These are phyloP conservation scores for Coccomyxa sp. DNA, from an alignment of 139 green algal species.

Conservation along the genomic window DNA sequence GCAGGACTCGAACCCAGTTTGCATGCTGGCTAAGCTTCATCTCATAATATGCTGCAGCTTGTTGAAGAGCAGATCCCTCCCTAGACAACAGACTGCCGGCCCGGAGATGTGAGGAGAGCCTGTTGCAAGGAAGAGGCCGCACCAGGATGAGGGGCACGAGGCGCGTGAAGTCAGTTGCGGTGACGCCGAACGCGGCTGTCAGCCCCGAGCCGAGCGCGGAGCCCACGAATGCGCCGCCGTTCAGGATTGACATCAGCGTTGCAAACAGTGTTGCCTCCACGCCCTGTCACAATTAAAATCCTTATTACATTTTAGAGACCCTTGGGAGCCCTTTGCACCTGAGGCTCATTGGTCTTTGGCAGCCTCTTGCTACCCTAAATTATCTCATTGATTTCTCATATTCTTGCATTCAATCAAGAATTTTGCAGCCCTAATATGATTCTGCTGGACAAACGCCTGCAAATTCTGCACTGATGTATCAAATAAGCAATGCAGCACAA, in stretches of 20 bases:
- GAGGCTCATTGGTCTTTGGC: too few relatives aligned
- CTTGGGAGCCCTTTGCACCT: too few relatives aligned
- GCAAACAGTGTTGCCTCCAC: conserved; percentile 98
- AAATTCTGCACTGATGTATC: too few relatives aligned
- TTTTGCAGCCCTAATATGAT: too few relatives aligned
- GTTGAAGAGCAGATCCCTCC: background rate
- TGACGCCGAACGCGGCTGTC: conserved; percentile 69
- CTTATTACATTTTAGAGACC: too few relatives aligned
- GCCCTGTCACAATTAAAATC: conserved; percentile 42
- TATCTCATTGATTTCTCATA: too few relatives aligned
- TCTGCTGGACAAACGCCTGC: too few relatives aligned
- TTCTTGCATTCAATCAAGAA: too few relatives aligned
- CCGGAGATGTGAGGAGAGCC: background rate
- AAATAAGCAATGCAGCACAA: too few relatives aligned
- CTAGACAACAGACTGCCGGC: background rate
- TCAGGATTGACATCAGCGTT: conserved; percentile 90
- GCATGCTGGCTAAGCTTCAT: too few relatives aligned
- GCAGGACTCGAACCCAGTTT: too few relatives aligned
- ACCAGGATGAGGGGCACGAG: conserved; percentile 52
- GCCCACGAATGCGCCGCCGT: conserved; percentile 67
- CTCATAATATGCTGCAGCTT: background rate
- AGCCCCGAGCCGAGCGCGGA: conserved; percentile 60
- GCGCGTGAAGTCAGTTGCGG: conserved; percentile 66
- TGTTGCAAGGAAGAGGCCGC: conserved; percentile 35
- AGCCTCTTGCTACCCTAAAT: too few relatives aligned